Evolutionary conservation across 192 early-diverging fungal genomes (phyloP).

Genomic region (Funneliformis geosporum): DNA sequence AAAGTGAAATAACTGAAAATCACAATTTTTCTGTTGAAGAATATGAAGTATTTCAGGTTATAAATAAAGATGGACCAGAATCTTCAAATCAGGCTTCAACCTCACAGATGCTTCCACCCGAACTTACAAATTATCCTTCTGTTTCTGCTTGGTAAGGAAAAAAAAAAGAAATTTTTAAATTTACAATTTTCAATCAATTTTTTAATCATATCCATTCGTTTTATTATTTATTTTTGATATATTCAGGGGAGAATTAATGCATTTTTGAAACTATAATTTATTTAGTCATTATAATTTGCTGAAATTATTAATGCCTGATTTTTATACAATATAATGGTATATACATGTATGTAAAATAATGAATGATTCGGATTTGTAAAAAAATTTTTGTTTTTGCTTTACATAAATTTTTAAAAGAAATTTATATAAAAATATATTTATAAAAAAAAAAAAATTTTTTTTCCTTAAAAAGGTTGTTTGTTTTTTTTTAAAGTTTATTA

Average conservation of each 20-base stretch:
- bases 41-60: slow-evolving; percentile 27
- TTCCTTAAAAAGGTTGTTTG: no score
- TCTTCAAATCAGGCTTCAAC: neutral
- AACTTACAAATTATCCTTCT: slow-evolving; percentile 10
- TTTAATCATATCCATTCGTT: neutral
- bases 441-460: no score
- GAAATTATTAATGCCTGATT: neutral
- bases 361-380: neutral
- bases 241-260: slow-evolving; percentile 11
- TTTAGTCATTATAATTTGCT: neutral
- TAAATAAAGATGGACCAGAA: neutral
- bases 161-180: neutral
- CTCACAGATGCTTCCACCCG: neutral
- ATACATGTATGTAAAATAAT: neutral
- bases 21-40: slow-evolving; percentile 20
- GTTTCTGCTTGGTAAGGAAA: neutral
- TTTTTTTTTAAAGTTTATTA: no score
- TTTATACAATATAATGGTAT: neutral
- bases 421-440: no score
- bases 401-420: no score
- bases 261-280: neutral
- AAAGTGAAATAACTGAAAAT: slow-evolving; percentile 14
- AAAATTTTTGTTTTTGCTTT: neutral
- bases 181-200: neutral
- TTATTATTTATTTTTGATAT: neutral